Evolutionary conservation across 2,329 filamentous ascomycete species (phyloP).

Genomic region (Fusarium sp.): DNA sequence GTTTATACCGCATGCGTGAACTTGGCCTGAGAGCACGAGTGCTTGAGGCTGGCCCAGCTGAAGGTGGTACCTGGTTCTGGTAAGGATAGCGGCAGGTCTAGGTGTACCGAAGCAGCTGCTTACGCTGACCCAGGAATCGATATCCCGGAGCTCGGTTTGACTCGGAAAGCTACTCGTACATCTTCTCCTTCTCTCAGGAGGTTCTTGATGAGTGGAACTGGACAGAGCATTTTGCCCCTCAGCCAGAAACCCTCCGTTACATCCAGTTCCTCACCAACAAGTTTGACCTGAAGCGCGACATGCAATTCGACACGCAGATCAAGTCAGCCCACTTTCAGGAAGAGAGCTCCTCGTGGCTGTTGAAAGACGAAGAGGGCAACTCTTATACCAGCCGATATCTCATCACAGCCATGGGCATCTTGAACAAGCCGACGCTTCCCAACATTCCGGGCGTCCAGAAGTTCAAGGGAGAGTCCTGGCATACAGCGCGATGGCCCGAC

Average conservation of each 20-base stretch:
- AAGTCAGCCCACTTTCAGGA: slow-evolving; percentile 50
- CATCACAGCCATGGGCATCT: slow-evolving; percentile 45
- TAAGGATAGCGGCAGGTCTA: slow-evolving; percentile 10
- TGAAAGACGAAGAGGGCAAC: slow-evolving; percentile 39
- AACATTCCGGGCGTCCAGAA: slow-evolving; percentile 46
- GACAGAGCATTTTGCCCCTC: slow-evolving; percentile 49
- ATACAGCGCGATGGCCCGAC: slow-evolving; percentile 24
- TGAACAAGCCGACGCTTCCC: slow-evolving; percentile 49
- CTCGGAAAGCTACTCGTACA: slow-evolving; percentile 54
- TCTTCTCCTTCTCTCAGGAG: slow-evolving; percentile 53
- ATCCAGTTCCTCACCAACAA: slow-evolving; percentile 19
- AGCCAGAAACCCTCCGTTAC: slow-evolving; percentile 31
- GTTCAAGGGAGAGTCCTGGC: slow-evolving; percentile 23
- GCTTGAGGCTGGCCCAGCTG: slow-evolving; percentile 54
- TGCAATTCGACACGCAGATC: slow-evolving; percentile 55
- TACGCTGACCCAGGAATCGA: background rate
- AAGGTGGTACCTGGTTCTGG: slow-evolving; percentile 62
- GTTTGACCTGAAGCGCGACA: slow-evolving; percentile 47
- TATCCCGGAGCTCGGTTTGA: slow-evolving; percentile 54
- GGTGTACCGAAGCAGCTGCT: background rate
- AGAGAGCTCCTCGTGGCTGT: slow-evolving; percentile 42
- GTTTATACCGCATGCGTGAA: slow-evolving; percentile 54
- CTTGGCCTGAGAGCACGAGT: slow-evolving; percentile 51
- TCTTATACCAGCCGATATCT: slow-evolving; percentile 43
- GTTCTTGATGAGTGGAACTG: slow-evolving; percentile 55